Evolutionary conservation across 2,329 filamentous ascomycete genomes (phyloP).

Genomic region (Podosphaera xanthii): DNA sequence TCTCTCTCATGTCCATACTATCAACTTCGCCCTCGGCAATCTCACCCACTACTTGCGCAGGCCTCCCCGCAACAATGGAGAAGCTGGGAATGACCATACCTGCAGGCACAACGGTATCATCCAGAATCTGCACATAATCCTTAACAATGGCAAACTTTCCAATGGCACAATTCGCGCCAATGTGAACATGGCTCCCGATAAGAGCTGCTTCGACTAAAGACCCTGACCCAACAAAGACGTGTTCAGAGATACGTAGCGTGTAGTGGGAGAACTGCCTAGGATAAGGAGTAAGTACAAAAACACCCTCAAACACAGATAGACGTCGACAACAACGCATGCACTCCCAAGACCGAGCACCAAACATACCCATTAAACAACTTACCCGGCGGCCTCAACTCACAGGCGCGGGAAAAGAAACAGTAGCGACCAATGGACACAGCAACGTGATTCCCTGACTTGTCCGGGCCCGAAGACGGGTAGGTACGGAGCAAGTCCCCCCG

Average conservation of each 20-base stretch:
- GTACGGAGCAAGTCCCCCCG: constrained; percentile 63
- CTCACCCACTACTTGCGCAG: constrained; percentile 61
- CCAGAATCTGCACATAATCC: constrained; percentile 73
- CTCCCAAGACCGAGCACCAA: constrained; percentile 1
- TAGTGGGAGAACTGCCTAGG: constrained; percentile 44
- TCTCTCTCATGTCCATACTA: constrained; percentile 37
- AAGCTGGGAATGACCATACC: constrained; percentile 88
- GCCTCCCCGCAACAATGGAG: constrained; percentile 67
- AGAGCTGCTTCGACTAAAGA: constrained; percentile 63
- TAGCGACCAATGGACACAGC: constrained; percentile 80
- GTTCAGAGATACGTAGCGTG: constrained; percentile 79
- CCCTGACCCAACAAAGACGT: constrained; percentile 65
- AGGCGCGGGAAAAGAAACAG: constrained; percentile 63
- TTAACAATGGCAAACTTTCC: constrained; percentile 81
- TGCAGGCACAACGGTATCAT: constrained; percentile 60
- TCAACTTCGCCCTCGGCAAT: constrained; percentile 48
- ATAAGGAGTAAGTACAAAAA: not conserved
- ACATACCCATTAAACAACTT: constrained; percentile 51
- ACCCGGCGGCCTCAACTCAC: constrained; percentile 61
- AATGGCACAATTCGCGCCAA: constrained; percentile 55
- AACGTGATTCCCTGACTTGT: constrained; percentile 15
- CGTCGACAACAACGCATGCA: not conserved
- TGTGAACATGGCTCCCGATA: constrained; percentile 67
- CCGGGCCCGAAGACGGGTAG: constrained; percentile 20
- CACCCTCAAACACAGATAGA: not conserved